phyloP scores from a whole-genome alignment of 495 filamentous ascomycete genomes.

The Xylaria cubensis region DNA sequence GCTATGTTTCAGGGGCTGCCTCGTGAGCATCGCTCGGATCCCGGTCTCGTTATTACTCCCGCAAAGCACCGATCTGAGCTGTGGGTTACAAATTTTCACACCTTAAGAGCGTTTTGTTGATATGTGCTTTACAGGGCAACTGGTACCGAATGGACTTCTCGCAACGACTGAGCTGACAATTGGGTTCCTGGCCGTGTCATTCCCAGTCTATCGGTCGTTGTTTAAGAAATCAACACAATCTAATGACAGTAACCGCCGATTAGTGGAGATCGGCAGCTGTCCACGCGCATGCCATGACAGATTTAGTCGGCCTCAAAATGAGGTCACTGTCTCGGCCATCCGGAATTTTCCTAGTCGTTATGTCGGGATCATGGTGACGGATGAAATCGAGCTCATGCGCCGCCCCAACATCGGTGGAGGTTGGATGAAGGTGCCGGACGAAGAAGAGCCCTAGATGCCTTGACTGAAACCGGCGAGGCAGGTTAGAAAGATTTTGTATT shows the following conservation, averaged over 20 bases:
- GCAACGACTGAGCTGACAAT: not conserved
- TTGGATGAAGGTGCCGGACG: not conserved
- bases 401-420: no score
- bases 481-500: no score
- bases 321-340: no score
- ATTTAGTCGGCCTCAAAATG: no score
- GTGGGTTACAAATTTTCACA: not conserved
- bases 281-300: no score
- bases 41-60: not conserved
- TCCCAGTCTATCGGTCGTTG: not conserved
- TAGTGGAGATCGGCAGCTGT: not conserved
- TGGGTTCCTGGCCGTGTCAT: not conserved
- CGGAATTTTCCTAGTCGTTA: no score
- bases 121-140: no score
- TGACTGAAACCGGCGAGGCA: no score
- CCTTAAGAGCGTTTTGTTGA: not conserved
- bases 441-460: not conserved
- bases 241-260: not conserved
- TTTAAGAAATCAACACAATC: not conserved
- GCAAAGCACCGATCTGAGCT: not conserved
- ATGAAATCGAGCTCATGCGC: no score
- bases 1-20: not conserved
- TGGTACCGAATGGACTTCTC: no score
- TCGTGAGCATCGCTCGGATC: not conserved
- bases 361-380: no score